A percentile compares a stretch with the other conserved stretches of the same genome.
These are phyloP conservation scores for Trametes punicea DNA, from an alignment of 768 basidiomycete genomes.

Conservation along the genomic window DNA sequence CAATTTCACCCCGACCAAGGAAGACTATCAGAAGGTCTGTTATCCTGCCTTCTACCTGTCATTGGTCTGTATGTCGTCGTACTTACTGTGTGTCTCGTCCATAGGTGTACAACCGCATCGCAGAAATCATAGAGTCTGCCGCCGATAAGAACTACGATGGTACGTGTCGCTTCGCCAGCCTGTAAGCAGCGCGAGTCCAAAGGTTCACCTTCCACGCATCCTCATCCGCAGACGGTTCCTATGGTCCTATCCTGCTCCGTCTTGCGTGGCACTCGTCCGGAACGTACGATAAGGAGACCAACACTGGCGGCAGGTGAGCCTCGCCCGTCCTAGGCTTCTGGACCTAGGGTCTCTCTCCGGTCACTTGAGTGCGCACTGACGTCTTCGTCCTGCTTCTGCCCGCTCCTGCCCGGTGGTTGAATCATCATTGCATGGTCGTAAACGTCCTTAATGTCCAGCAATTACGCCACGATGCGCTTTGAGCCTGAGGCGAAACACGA, in stretches of 20 bases:
- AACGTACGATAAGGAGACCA: slow-evolving; percentile 79
- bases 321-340: background rate
- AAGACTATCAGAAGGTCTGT: slow-evolving; percentile 85
- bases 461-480: slow-evolving; percentile 99
- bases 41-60: background rate
- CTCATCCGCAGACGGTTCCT: slow-evolving; percentile 68
- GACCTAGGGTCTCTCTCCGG: background rate
- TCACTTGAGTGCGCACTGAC: background rate
- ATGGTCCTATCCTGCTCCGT: slow-evolving; percentile 82
- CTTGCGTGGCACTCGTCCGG: slow-evolving; percentile 95
- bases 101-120: slow-evolving; percentile 89
- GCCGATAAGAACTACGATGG: slow-evolving; percentile 78
- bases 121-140: slow-evolving; percentile 70
- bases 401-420: slow-evolving; percentile 9
- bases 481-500: slow-evolving; percentile 80
- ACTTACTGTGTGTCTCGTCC: background rate
- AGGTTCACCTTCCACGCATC: background rate
- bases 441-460: slow-evolving; percentile 44
- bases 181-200: slow-evolving; percentile 12
- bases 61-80: background rate
- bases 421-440: background rate
- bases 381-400: background rate
- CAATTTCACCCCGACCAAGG: slow-evolving; percentile 72
- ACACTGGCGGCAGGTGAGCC: slow-evolving; percentile 74
- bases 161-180: slow-evolving; percentile 32